phyloP scores from a whole-genome alignment of 2,329 filamentous ascomycete species.

The Fusarium sp. region DNA sequence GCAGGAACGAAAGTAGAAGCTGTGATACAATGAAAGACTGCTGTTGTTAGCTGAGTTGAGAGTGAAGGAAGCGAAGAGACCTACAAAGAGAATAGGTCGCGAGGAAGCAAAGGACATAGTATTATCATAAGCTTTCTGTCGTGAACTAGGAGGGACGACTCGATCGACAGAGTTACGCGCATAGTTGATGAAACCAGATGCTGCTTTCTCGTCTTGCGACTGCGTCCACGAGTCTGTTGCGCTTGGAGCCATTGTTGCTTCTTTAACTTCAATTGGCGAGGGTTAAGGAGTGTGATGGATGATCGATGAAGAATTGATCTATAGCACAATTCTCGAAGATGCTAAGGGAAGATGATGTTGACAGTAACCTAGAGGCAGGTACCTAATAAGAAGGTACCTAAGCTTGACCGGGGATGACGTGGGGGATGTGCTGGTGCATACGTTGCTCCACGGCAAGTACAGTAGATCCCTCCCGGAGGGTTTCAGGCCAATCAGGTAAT shows the following conservation, averaged over 20 bases:
- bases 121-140: slow-evolving; percentile 66
- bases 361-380: neutral
- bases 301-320: neutral
- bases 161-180: slow-evolving; percentile 60
- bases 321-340: slow-evolving; percentile 1
- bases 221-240: slow-evolving; percentile 31
- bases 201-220: slow-evolving; percentile 50
- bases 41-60: neutral
- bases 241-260: slow-evolving; percentile 22
- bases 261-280: neutral
- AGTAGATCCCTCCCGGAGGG: neutral
- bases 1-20: slow-evolving; percentile 71
- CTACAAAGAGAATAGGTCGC: slow-evolving; percentile 77
- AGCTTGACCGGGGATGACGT: slow-evolving; percentile 19
- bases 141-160: slow-evolving; percentile 69
- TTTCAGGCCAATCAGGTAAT: slow-evolving; percentile 14
- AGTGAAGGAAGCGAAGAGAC: slow-evolving; percentile 43
- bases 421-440: slow-evolving; percentile 19
- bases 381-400: neutral
- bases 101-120: slow-evolving; percentile 67
- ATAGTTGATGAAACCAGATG: slow-evolving; percentile 53
- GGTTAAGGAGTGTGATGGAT: neutral
- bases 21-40: slow-evolving; percentile 77
- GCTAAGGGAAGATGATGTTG: slow-evolving; percentile 1
- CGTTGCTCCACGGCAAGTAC: neutral